Evolutionary conservation across 2,329 filamentous ascomycete genomes (phyloP).

Genomic region (Verticillium klebahnii): DNA sequence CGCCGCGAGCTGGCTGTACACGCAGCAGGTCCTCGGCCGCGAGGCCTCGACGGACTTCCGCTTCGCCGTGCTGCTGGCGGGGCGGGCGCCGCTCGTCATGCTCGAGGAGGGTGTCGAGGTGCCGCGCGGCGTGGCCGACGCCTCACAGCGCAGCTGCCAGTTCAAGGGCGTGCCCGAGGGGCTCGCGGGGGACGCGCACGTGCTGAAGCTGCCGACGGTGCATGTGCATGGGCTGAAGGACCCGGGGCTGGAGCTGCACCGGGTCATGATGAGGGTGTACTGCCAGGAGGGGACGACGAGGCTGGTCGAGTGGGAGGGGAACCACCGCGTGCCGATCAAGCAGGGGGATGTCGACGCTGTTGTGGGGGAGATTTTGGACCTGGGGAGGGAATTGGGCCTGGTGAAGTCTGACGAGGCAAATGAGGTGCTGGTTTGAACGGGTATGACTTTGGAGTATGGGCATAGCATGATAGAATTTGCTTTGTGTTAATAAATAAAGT

Average conservation of each 20-base stretch:
- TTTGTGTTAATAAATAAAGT: too few relatives aligned
- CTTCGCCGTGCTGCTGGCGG: slow-evolving; percentile 60
- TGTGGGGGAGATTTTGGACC: slow-evolving; percentile 43
- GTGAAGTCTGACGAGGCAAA: background rate
- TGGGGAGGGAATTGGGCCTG: slow-evolving; percentile 34
- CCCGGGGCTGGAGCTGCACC: slow-evolving; percentile 54
- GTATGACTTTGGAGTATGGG: background rate
- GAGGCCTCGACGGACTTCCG: slow-evolving; percentile 36
- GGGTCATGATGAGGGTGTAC: slow-evolving; percentile 51
- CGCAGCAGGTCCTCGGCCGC: slow-evolving; percentile 51
- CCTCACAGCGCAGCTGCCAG: slow-evolving; percentile 22
- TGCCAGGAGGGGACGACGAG: slow-evolving; percentile 49
- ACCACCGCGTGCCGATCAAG: slow-evolving; percentile 68
- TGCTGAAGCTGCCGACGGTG: slow-evolving; percentile 54
- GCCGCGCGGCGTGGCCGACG: slow-evolving; percentile 15
- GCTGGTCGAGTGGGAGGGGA: slow-evolving; percentile 69
- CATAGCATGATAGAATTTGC: background rate
- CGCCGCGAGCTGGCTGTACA: slow-evolving; percentile 52
- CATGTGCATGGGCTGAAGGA: slow-evolving; percentile 65
- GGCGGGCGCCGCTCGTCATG: slow-evolving; percentile 53
- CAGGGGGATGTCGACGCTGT: slow-evolving; percentile 57
- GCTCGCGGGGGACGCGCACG: slow-evolving; percentile 33
- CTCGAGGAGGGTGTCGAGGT: slow-evolving; percentile 32
- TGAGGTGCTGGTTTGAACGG: background rate
- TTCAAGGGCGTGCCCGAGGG: slow-evolving; percentile 41